These are phyloP conservation scores for Mucor saturninus DNA, from an alignment of 371 early-diverging fungal species.

Conservation along the genomic window DNA sequence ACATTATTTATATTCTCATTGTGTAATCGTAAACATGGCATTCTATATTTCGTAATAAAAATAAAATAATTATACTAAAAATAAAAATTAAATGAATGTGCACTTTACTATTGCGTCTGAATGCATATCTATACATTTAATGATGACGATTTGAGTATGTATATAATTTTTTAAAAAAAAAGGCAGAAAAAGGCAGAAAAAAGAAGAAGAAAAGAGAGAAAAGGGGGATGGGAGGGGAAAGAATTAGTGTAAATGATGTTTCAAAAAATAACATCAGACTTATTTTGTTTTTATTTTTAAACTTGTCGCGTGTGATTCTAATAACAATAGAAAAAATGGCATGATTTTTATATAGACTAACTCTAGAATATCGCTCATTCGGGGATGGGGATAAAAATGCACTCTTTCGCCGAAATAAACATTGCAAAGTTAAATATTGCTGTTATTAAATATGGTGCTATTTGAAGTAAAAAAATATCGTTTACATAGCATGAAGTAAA, in stretches of 20 bases:
- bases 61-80: neutral
- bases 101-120: too few species aligned
- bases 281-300: neutral
- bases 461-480: too few species aligned
- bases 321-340: neutral
- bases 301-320: neutral
- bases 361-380: too few species aligned
- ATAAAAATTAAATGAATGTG: too few species aligned
- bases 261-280: constrained; percentile 3
- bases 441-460: too few species aligned
- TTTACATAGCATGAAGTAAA: too few species aligned
- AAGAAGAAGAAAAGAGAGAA: neutral
- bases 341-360: neutral
- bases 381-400: too few species aligned
- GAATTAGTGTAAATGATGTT: neutral
- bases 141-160: too few species aligned
- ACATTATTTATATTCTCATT: neutral
- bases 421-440: too few species aligned
- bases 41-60: neutral
- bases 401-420: too few species aligned
- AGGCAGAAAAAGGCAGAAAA: neutral
- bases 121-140: too few species aligned
- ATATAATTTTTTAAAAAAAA: neutral
- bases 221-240: too few species aligned
- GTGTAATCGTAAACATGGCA: neutral